Evolutionary conservation across 2,329 filamentous ascomycete genomes (phyloP).

Genomic region (Cryphonectria parasitica): DNA sequence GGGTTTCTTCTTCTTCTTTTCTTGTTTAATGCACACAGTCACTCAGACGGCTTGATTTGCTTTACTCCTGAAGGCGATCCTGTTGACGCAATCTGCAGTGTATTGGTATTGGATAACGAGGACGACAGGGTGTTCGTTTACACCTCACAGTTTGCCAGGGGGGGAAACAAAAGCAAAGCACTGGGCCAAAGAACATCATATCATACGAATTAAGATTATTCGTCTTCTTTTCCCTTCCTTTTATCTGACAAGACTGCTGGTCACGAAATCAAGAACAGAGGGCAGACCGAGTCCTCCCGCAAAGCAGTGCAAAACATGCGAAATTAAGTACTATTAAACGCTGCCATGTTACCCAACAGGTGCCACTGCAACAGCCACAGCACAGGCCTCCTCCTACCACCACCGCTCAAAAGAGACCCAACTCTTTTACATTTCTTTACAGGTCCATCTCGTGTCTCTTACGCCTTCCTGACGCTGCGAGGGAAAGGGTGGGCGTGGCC

Average conservation of each 20-base stretch:
- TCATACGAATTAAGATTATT: neutral
- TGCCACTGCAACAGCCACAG: neutral
- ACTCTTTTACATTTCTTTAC: neutral
- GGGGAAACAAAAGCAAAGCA: neutral
- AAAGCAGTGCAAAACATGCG: neutral
- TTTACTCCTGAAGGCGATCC: neutral
- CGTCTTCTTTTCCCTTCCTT: neutral
- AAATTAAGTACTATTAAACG: neutral
- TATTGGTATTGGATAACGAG: neutral
- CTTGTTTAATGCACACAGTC: neutral
- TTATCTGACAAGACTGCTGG: neutral
- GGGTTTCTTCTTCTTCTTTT: neutral
- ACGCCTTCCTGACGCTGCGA: neutral
- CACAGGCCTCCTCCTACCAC: neutral
- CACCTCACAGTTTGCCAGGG: neutral
- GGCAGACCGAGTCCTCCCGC: neutral
- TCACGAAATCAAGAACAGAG: slow-evolving; percentile 1
- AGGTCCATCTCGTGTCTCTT: neutral
- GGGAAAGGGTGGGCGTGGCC: neutral
- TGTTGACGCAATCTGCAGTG: neutral
- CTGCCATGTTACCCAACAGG: neutral
- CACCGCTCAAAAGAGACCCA: neutral
- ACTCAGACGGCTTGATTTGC: neutral
- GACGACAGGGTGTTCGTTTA: neutral
- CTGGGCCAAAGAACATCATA: neutral